Evolutionary conservation across 257 asterid genomes (phyloP).

Genomic region (Cordia subcordata): DNA sequence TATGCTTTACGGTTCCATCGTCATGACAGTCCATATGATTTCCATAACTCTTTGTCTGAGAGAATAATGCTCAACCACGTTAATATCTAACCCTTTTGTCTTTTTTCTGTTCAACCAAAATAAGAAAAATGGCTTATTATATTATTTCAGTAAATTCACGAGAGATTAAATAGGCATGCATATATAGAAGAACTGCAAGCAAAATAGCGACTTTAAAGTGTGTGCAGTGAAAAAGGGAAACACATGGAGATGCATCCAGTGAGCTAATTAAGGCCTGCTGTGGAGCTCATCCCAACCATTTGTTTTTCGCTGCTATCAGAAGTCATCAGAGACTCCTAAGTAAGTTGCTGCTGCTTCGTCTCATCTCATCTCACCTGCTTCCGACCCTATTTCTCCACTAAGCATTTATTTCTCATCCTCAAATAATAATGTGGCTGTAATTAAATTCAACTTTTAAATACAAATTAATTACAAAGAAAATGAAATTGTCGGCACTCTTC

Average conservation of each 20-base stretch:
- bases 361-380: slow-evolving; percentile 1
- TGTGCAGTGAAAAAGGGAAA: not conserved
- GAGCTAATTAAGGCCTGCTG: not conserved
- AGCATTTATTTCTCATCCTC: not conserved
- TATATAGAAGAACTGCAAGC: no score
- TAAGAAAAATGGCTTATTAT: not conserved
- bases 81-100: no score
- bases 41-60: no score
- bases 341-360: not conserved
- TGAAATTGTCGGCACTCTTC: no score
- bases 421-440: not conserved
- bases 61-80: no score
- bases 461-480: no score
- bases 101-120: not conserved
- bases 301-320: not conserved
- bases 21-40: no score
- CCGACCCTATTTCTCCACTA: not conserved
- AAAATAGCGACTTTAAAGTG: not conserved
- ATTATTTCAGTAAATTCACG: not conserved
- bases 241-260: not conserved
- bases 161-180: not conserved
- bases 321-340: not conserved
- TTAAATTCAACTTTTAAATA: no score
- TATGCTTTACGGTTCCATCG: no score
- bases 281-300: not conserved